Evolutionary conservation across 257 asterid species (phyloP).

Genomic region (Solanum tacnaense): DNA sequence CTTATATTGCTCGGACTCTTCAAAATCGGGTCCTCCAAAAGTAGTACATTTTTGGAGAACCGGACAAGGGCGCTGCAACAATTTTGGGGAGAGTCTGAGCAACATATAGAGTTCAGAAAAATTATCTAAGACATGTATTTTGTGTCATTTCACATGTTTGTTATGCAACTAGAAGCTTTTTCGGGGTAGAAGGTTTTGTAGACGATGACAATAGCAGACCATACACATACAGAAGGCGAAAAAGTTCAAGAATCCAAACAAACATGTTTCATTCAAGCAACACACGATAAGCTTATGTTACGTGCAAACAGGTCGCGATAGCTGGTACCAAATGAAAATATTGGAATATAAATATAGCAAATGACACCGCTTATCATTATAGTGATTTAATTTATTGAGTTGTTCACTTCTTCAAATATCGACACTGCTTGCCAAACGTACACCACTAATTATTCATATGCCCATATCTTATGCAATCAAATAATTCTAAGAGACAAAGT

Average conservation of each 20-base stretch:
- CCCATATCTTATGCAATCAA: neutral
- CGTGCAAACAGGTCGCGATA: too few species aligned
- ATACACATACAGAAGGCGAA: constrained; percentile 12
- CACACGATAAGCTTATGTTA: too few species aligned
- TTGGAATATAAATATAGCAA: neutral
- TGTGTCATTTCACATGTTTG: neutral
- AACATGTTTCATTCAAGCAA: too few species aligned
- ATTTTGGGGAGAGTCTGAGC: neutral
- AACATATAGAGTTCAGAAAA: neutral
- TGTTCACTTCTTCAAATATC: neutral
- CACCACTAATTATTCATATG: neutral
- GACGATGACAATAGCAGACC: constrained; percentile 51
- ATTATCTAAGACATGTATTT: neutral
- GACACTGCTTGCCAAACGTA: neutral
- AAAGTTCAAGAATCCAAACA: too few species aligned
- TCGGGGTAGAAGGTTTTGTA: too few species aligned
- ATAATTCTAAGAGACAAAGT: neutral
- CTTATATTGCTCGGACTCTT: neutral
- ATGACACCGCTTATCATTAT: neutral
- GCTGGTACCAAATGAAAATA: neutral
- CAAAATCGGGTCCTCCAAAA: neutral
- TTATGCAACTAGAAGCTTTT: too few species aligned
- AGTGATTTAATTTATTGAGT: neutral
- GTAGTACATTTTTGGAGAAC: neutral
- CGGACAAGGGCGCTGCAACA: neutral